Evolutionary conservation across 768 basidiomycete genomes (phyloP).

Genomic region (Leucocoprinus birnbaumii): DNA sequence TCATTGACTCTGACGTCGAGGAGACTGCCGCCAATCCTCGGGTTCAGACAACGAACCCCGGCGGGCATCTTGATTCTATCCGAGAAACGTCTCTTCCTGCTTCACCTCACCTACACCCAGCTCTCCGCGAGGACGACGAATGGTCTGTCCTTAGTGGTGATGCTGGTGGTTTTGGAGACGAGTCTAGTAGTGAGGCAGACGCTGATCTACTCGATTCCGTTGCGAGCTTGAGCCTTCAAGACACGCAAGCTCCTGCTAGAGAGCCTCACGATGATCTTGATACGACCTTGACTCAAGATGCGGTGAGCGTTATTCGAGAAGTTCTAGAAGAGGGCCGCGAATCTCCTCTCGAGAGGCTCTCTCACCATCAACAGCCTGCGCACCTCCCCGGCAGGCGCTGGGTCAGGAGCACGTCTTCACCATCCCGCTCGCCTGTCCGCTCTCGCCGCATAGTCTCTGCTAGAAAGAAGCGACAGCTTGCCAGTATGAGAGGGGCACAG

Average conservation of each 20-base stretch:
- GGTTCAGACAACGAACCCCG: conserved; percentile 7
- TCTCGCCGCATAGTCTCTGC: conserved; percentile 17
- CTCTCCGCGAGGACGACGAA: conserved; percentile 10
- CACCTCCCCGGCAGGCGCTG: conserved; percentile 24
- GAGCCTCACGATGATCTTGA: conserved; percentile 13
- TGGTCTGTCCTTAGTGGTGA: conserved; percentile 18
- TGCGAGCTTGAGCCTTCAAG: conserved; percentile 1
- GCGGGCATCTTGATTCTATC: conserved; percentile 19
- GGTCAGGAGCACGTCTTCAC: conserved; percentile 45
- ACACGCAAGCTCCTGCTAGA: not conserved
- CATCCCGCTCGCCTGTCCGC: conserved; percentile 52
- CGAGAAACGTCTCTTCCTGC: conserved; percentile 21
- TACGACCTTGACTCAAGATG: conserved; percentile 11
- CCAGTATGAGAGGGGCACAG: conserved; percentile 14
- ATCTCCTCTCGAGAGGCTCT: conserved; percentile 19
- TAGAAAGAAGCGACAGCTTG: conserved; percentile 18
- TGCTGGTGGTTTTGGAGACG: conserved; percentile 15
- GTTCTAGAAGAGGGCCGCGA: conserved; percentile 13
- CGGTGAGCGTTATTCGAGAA: not conserved
- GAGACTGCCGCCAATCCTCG: conserved; percentile 29
- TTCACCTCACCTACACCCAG: conserved; percentile 17
- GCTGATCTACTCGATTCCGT: not conserved
- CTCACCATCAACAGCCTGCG: conserved; percentile 26
- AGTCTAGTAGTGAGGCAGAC: conserved; percentile 16
- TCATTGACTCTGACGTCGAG: conserved; percentile 42